Base-by-base conservation (phyloP, 2,329 filamentous ascomycete species). In the Sordariomycetes sp. region DNA sequence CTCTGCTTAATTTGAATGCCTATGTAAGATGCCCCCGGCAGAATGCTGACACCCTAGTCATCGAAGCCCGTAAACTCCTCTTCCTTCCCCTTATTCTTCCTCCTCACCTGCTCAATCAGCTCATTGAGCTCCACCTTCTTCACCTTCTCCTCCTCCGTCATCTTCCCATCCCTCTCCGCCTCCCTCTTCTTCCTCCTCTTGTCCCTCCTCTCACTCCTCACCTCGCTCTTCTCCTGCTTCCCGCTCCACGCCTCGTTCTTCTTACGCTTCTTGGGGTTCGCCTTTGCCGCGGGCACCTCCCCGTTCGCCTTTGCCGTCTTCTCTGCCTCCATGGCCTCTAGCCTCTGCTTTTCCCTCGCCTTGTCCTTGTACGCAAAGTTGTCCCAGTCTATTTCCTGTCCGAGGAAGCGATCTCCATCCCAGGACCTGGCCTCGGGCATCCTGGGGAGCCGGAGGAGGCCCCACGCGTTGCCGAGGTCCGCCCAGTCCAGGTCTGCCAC, bases 381-480 rank as follows among this genome's bases (percentile, higher is more conserved):
- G 51, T 86, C 79, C 79, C 88, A 86, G 68, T 90, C 82, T 12
- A 90, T 74, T 1, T 79, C 79, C 2, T 86, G 70, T 1, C 83
- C 83, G 1, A 88, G 73, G 24, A 74, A 79, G 61, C 80, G 79
- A 68, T 90, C 87, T 4, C 87, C 87, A 14, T 83, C 79, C 76
- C 88, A 93, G 0, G 77, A 81, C 65, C 86, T 87, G 57, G 90
- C 74, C 70, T 99, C 94, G 0, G 94, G 93, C 94, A 99, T 99
- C 68, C 88, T 90, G 3, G 94, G 94, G 62, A 97, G 79, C 55
- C 86, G 86, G 2, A 97, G 77, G 1, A 99, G 77, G 1, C 90
- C 94, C 90, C 93, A 99, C 0, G 87, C 88, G 58, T 83, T 78
- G 1, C 86, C 93, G 1, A 94, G 78, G 57, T 91, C 87, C 5